phyloP scores from a whole-genome alignment of 1,284 basidiomycete species.

The Sporisorium graminicola region DNA sequence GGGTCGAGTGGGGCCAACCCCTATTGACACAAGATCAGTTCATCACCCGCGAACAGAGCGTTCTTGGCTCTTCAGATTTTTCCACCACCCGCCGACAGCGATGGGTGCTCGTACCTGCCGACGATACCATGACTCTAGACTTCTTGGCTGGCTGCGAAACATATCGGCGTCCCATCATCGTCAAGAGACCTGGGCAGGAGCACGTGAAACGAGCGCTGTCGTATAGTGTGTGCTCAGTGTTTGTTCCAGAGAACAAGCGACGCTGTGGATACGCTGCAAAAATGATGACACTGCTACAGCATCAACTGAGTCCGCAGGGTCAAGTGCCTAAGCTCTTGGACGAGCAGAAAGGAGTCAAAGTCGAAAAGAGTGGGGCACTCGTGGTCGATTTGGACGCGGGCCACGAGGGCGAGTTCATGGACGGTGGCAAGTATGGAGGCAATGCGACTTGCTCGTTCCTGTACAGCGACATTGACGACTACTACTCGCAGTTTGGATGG shows the following conservation, averaged over 20 bases:
- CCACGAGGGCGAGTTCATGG: conserved; percentile 13
- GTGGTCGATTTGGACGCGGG: conserved; percentile 3
- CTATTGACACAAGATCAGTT: conserved; percentile 32
- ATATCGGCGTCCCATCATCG: conserved; percentile 35
- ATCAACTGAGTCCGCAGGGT: conserved; percentile 69
- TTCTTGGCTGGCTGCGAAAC: conserved; percentile 42
- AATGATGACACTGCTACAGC: conserved; percentile 75
- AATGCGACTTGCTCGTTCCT: conserved; percentile 74
- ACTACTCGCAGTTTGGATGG: conserved; percentile 74
- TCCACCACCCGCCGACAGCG: conserved; percentile 18
- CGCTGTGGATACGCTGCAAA: conserved; percentile 73
- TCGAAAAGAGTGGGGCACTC: conserved; percentile 9
- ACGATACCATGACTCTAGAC: conserved; percentile 30
- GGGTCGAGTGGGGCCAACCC: conserved; percentile 42
- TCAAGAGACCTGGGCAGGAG: conserved; percentile 11
- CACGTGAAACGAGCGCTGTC: conserved; percentile 26
- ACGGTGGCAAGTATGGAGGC: conserved; percentile 67
- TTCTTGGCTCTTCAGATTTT: conserved; percentile 29
- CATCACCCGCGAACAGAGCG: conserved; percentile 26
- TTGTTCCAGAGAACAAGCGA: conserved; percentile 72
- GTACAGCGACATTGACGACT: conserved; percentile 77
- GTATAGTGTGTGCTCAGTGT: conserved; percentile 69
- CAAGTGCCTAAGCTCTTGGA: conserved; percentile 7
- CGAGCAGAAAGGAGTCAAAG: background rate
- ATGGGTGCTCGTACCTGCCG: conserved; percentile 41